Evolutionary conservation across 352 stramenopile species (phyloP), one percentile per base, ranked within the genome.

Genomic region (Phytophthora rubi): DNA sequence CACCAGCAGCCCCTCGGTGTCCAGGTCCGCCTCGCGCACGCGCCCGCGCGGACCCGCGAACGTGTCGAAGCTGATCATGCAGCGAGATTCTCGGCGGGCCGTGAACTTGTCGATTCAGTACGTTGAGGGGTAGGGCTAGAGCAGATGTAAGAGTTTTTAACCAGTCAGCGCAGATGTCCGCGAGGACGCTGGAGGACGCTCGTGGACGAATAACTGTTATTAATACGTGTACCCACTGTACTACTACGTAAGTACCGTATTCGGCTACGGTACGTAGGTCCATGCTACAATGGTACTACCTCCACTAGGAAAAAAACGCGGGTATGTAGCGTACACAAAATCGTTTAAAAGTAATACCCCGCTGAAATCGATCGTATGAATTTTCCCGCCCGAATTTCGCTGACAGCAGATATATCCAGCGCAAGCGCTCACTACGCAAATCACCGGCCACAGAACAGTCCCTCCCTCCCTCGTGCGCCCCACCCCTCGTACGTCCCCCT

Each of bases 41-140:
- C 62, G 57, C 49, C 53, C 61, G 37, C 74, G 71, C 37, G 71
- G 65, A 6, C 73, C 82, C 18, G 72, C 81, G 77, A 93, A 93
- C 39, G 85, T 91, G 77, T 93, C 79, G 39, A 91, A 91, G 80
- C 85, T 91, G 75, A 93, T 93, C 83, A 93, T 93, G 37, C n/a
- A 28, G 26, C 7, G 18, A 28, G 3, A 15, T 37, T 55, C 45
- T 23, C 16, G 16, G 7, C 45, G 45, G 10, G 33, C 33, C 9
- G 33, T 39, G 39, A 47, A 47, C 10, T 15, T 39, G 33, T 47
- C 39, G 39, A 47, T 47, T 47, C 39, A 47, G 39, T 18, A 12
- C 33, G 13, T 15, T 39, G 23, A 39, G 33, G 33, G 33, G 8
- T 39, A 15, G 33, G 33, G 33, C 1, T 15, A 15, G 33, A 47